Base-by-base conservation (phyloP, 192 early-diverging fungal species). In the Mortierella antarctica region DNA sequence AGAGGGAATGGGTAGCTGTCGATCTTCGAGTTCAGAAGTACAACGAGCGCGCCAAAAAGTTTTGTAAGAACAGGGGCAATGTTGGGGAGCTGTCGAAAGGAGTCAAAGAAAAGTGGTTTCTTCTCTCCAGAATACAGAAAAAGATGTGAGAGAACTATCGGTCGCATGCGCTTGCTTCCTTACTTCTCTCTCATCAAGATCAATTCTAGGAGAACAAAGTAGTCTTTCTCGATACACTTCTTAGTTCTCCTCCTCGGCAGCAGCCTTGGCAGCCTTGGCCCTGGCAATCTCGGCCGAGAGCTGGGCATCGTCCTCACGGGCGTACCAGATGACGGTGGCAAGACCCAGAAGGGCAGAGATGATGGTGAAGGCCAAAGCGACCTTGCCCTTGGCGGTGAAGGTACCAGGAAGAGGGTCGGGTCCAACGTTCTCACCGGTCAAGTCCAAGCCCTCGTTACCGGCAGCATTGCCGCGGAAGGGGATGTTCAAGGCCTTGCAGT, bases 241-340 rank as follows among this genome's bases (percentile, higher is more conserved):
- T 68, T 80, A 71, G 64, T 80, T 54, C 64, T 71, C 59, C 64
- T 71, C 63, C 48, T 68, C 77, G 41, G 41, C 20, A 55, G 41
- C 56, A 65, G 62, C 63, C 48, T 68, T 70, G 41, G 41, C 20
- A 55, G 41, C 56, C 70, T 68, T 80, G 63, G 77, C 69, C 77
- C 72, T 65, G 63, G 70, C 53, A 18, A 72, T 63, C 53, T 80
- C 52, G 41, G 77, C 63, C 10, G 64, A 46, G 62, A 80, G 71
- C 5, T 31, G 55, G n/a, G 65, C 70, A 58, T 80, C 77, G 57
- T 80, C 77, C 50, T 80, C 77, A 23, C 70, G 77, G 14, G 89
- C 87, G 65, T 93, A 95, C 93, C 93, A 96, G 56, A 93, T 51
- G 49, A 96, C 92, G 7, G 92, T 87, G 14, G 67, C 85, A 57